phyloP scores from a whole-genome alignment of 2,329 filamentous ascomycete genomes.

The Aspergillus sp. region DNA sequence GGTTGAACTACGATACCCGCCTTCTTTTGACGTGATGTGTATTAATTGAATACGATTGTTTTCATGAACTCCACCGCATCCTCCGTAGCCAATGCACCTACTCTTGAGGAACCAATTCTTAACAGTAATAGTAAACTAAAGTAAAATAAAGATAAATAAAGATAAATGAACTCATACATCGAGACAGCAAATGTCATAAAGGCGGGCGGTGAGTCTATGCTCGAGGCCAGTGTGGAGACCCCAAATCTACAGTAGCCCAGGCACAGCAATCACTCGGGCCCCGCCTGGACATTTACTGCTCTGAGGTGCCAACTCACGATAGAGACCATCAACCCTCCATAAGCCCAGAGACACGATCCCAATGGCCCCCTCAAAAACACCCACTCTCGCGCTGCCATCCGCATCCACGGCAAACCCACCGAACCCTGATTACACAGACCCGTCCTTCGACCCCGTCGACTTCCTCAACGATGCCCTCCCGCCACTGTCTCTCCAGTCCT shows the following conservation, averaged over 20 bases:
- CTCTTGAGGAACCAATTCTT: background rate
- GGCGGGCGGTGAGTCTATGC: background rate
- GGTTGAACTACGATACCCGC: slow-evolving; percentile 34
- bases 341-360: background rate
- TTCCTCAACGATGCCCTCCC: slow-evolving; percentile 82
- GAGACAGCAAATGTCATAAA: background rate
- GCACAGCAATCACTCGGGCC: background rate
- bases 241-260: background rate
- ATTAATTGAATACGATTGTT: background rate
- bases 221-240: background rate
- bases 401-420: slow-evolving; percentile 33
- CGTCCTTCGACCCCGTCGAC: slow-evolving; percentile 77
- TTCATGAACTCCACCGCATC: background rate
- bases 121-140: background rate
- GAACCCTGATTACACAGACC: slow-evolving; percentile 71
- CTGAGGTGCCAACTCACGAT: background rate
- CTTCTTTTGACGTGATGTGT: slow-evolving; percentile 17
- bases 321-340: background rate
- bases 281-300: background rate
- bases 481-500: slow-evolving; percentile 56
- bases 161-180: background rate
- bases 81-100: background rate
- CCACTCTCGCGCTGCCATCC: slow-evolving; percentile 22
- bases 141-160: background rate
- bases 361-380: slow-evolving; percentile 22